These are phyloP conservation scores for Microdochium bolleyi DNA, from an alignment of 2,329 filamentous ascomycete genomes.

Conservation along the genomic window DNA sequence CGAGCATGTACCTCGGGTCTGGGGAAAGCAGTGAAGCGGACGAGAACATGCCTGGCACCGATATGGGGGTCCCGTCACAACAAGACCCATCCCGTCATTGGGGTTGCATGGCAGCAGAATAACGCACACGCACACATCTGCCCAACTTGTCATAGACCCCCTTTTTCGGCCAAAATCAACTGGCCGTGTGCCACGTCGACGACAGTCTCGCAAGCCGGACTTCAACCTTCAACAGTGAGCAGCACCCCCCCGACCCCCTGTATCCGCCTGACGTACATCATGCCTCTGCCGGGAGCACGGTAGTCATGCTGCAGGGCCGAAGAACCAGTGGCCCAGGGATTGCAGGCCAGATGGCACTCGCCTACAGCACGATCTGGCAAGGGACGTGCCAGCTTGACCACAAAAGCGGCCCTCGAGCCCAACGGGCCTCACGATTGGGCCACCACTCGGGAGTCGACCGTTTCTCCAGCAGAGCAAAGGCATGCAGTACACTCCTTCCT, in stretches of 20 bases:
- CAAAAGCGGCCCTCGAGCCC: neutral
- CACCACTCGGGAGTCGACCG: neutral
- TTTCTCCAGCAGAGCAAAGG: neutral
- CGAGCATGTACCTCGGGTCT: neutral
- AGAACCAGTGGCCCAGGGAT: neutral
- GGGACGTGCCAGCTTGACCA: neutral
- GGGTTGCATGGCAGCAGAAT: neutral
- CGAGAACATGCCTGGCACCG: neutral
- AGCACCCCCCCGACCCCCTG: neutral
- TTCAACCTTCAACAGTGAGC: neutral
- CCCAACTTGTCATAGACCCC: constrained; percentile 1
- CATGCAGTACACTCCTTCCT: neutral
- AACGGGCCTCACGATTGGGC: neutral
- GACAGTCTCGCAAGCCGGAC: neutral
- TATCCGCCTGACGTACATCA: neutral
- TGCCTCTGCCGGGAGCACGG: neutral
- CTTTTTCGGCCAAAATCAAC: neutral
- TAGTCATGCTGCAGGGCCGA: neutral
- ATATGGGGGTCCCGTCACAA: neutral
- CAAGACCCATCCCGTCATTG: neutral
- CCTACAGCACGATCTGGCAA: neutral
- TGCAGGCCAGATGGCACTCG: neutral
- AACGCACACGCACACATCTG: constrained; percentile 1
- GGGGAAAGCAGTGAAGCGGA: neutral
- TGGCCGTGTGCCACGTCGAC: neutral